phyloP scores from a whole-genome alignment of 2,329 filamentous ascomycete species.

The Aspergillus sp. region DNA sequence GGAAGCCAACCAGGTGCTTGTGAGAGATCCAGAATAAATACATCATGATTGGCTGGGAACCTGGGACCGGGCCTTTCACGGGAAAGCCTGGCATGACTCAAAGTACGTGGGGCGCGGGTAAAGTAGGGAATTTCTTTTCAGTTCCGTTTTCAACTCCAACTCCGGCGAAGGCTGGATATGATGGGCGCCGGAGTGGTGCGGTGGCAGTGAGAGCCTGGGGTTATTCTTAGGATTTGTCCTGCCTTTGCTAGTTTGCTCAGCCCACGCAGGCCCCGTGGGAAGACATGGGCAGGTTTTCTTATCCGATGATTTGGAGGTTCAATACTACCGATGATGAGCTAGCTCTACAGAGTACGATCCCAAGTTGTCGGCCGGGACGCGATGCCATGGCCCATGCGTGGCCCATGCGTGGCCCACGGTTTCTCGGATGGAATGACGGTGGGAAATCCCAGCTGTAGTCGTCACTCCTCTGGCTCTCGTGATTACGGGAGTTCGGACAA shows the following conservation, averaged over 20 bases:
- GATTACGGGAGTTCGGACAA: background rate
- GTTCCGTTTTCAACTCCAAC: background rate
- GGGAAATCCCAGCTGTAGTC: background rate
- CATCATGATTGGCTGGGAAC: background rate
- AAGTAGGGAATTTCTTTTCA: constrained; percentile 3
- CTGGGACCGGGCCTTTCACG: background rate
- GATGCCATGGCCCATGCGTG: background rate
- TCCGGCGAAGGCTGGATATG: background rate
- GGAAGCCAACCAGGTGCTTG: background rate
- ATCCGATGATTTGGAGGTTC: background rate
- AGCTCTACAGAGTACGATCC: no score
- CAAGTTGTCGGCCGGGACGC: background rate
- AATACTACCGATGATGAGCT: background rate
- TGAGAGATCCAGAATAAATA: background rate
- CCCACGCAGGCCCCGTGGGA: background rate
- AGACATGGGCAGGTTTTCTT: background rate
- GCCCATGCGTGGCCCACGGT: no score
- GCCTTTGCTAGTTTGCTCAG: constrained; percentile 10
- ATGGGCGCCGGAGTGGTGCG: background rate
- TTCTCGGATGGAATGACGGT: no score
- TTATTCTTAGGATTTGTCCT: constrained; percentile 7
- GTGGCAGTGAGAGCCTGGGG: constrained; percentile 6
- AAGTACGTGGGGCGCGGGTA: constrained; percentile 12
- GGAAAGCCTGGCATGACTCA: constrained; percentile 9
- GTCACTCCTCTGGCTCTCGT: background rate